These are phyloP conservation scores for Triangularia setosa DNA, from an alignment of 2,329 filamentous ascomycete species.

Conservation along the genomic window DNA sequence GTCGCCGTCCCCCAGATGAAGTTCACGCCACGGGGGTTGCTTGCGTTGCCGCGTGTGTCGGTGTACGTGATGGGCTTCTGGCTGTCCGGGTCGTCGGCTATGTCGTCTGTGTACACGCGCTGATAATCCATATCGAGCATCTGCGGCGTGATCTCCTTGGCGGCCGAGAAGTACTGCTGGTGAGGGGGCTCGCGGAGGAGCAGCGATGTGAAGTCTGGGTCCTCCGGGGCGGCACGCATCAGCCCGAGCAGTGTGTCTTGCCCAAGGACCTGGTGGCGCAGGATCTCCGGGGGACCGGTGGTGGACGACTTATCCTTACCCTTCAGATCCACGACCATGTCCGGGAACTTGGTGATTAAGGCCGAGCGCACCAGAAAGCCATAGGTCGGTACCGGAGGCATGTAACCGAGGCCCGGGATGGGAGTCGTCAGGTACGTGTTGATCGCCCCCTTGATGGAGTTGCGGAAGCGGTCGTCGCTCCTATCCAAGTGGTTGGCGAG, in stretches of 20 bases:
- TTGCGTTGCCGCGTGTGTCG: not conserved
- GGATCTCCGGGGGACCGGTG: slow-evolving; percentile 14
- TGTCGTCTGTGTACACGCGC: slow-evolving; percentile 27
- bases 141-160: slow-evolving; percentile 14
- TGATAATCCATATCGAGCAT: slow-evolving; percentile 23
- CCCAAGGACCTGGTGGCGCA: slow-evolving; percentile 32
- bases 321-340: slow-evolving; percentile 30
- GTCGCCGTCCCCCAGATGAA: too few species aligned
- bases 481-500: slow-evolving; percentile 36
- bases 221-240: slow-evolving; percentile 18
- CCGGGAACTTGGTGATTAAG: slow-evolving; percentile 36
- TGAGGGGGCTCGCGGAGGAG: slow-evolving; percentile 36
- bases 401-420: slow-evolving; percentile 14
- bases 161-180: slow-evolving; percentile 35
- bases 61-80: slow-evolving; percentile 7
- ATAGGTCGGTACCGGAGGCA: slow-evolving; percentile 34
- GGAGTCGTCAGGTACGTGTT: slow-evolving; percentile 31
- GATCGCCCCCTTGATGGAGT: slow-evolving; percentile 31
- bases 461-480: slow-evolving; percentile 24
- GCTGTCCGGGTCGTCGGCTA: slow-evolving; percentile 10
- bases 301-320: slow-evolving; percentile 24
- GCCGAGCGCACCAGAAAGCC: slow-evolving; percentile 39
- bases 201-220: slow-evolving; percentile 27
- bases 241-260: slow-evolving; percentile 33
- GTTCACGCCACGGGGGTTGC: too few species aligned